Evolutionary conservation across 2,329 filamentous ascomycete species (phyloP), one percentile per base, ranked within the genome.

Genomic region (Colletotrichum orbiculare): DNA sequence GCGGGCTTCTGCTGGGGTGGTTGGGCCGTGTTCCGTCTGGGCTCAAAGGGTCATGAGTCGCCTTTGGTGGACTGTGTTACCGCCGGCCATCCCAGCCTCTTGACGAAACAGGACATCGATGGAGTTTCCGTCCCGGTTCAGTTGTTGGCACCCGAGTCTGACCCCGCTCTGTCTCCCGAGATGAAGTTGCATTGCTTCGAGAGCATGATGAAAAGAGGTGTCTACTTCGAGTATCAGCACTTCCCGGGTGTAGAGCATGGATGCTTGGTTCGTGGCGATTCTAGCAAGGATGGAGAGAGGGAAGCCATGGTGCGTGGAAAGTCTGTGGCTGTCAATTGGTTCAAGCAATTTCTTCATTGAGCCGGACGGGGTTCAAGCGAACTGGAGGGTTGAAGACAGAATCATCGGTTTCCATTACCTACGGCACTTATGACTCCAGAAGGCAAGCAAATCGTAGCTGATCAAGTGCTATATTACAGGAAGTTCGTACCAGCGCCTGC

Each of bases 1-100:
- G 72, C 83, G 2, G 83, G 83, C 2, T 85, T 77, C 68, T 85
- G 83, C 73, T 85, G 78, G 57, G 83, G 83, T 12, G 82, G 82
- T 6, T 86, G 83, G 84, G 83, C 80, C 0, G 75, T 74, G 4
- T 80, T 84, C 60, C 78, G 79, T 1, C 77, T 86, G 0, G 84
- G 76, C 0, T 75, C 78, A 2, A 63, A 58, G 9, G 78, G 79
- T 62, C 74, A 72, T 11, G 13, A 38, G 11, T 65, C 75, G n/a
- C 70, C 71, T 2, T 71, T 85, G 2, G 78, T 85, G 6, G 82
- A 85, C 61, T 79, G 75, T 67, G 75, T 85, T 42, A 74, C 76
- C 2, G 73, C 74, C 3, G 83, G 73, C 0, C 84, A 86, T 69
- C 84, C 81, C 9, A 78, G 76, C 0, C 67, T 78, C 45, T 60